phyloP scores from a whole-genome alignment of 2,329 filamentous ascomycete species.

The Aspergillus candidus region DNA sequence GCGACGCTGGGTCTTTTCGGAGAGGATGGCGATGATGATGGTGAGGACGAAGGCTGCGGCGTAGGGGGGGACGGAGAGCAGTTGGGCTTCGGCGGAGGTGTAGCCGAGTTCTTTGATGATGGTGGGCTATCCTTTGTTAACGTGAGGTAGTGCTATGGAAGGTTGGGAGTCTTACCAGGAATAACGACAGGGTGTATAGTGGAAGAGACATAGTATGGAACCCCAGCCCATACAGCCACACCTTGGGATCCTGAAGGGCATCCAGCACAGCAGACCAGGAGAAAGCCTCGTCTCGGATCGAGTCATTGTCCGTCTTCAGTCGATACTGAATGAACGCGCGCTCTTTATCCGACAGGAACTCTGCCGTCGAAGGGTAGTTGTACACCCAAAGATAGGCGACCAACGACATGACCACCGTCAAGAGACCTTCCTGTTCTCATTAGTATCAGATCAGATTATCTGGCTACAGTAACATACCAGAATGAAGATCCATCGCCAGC shows the following conservation, averaged over 20 bases:
- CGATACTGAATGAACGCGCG: slow-evolving; percentile 56
- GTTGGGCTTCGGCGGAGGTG: slow-evolving; percentile 38
- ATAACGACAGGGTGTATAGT: slow-evolving; percentile 36
- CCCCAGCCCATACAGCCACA: slow-evolving; percentile 64
- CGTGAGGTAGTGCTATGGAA: background rate
- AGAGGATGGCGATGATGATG: slow-evolving; percentile 52
- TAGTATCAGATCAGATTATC: background rate
- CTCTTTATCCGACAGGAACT: slow-evolving; percentile 44
- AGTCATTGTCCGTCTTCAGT: slow-evolving; percentile 62
- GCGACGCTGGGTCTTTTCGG: slow-evolving; percentile 53
- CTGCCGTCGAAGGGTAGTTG: slow-evolving; percentile 39
- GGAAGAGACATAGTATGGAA: slow-evolving; percentile 69
- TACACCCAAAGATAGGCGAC: slow-evolving; percentile 37
- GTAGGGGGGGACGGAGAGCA: slow-evolving; percentile 60
- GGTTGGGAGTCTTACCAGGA: slow-evolving; percentile 24
- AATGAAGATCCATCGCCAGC: slow-evolving; percentile 63
- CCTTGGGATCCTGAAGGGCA: slow-evolving; percentile 62
- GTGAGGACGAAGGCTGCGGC: slow-evolving; percentile 58
- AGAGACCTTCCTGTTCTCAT: slow-evolving; percentile 54
- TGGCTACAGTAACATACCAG: slow-evolving; percentile 32
- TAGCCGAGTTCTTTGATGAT: slow-evolving; percentile 42
- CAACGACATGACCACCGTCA: slow-evolving; percentile 54
- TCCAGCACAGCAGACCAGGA: slow-evolving; percentile 59
- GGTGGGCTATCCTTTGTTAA: slow-evolving; percentile 24
- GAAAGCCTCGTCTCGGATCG: slow-evolving; percentile 62